These are phyloP conservation scores for Ascochyta koolunga DNA, from an alignment of 2,329 filamentous ascomycete species.

Conservation along the genomic window DNA sequence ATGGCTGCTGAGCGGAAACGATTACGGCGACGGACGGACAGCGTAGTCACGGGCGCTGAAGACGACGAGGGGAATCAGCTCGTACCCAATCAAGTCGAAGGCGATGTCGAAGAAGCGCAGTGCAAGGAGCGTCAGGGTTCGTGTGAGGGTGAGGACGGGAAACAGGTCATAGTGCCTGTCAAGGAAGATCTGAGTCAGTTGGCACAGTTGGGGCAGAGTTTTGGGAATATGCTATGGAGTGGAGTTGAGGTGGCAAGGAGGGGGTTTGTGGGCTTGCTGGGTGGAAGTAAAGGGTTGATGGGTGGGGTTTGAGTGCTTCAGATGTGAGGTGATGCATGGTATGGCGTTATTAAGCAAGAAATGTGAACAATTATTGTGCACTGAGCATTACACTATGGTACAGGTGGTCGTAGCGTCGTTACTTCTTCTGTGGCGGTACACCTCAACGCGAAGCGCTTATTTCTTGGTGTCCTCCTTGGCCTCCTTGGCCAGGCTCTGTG, in stretches of 20 bases:
- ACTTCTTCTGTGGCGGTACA: not conserved
- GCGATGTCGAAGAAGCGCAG: not conserved
- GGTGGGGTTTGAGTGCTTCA: too few species aligned
- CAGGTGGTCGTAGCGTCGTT: slow-evolving; percentile 10
- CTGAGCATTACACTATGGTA: slow-evolving; percentile 8
- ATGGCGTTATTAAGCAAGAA: not conserved
- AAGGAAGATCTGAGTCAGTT: slow-evolving; percentile 13
- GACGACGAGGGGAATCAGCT: too few species aligned
- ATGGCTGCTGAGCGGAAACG: slow-evolving; percentile 11
- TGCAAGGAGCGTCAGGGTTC: not conserved
- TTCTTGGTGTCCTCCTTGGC: slow-evolving; percentile 46
- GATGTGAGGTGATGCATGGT: too few species aligned
- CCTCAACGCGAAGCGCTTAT: slow-evolving; percentile 17
- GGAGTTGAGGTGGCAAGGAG: slow-evolving; percentile 14
- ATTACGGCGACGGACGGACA: slow-evolving; percentile 1
- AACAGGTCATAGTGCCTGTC: slow-evolving; percentile 7
- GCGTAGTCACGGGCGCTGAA: slow-evolving; percentile 1
- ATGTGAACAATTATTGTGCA: not conserved
- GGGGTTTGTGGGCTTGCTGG: slow-evolving; percentile 14
- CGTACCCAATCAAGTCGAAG: too few species aligned
- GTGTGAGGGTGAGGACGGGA: slow-evolving; percentile 1
- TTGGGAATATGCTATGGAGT: slow-evolving; percentile 3
- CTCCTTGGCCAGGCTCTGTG: slow-evolving; percentile 40
- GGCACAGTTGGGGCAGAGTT: slow-evolving; percentile 2
- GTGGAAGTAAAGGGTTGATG: not conserved